Evolutionary conservation across 2,329 filamentous ascomycete genomes (phyloP).

Genomic region (Xylaria sp.): DNA sequence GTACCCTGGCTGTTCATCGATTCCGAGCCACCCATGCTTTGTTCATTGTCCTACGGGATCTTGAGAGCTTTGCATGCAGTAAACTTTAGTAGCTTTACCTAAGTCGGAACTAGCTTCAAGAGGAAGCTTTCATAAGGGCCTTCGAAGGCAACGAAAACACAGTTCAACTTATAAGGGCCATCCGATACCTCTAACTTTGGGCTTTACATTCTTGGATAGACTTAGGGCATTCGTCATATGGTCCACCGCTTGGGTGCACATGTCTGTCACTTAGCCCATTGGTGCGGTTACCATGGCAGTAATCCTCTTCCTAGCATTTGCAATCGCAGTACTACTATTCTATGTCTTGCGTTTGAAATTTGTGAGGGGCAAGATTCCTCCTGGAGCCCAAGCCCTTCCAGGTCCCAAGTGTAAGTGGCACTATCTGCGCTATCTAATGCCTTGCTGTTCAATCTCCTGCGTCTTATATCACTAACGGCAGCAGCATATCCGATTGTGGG

Average conservation of each 20-base stretch:
- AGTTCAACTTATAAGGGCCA: constrained; percentile 21
- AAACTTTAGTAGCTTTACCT: constrained; percentile 17
- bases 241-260: constrained; percentile 9
- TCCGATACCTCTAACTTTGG: constrained; percentile 6
- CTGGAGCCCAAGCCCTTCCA: constrained; percentile 44
- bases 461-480: constrained; percentile 31
- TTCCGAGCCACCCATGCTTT: constrained; percentile 13
- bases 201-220: background rate
- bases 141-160: background rate
- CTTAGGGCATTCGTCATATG: constrained; percentile 17
- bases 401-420: constrained; percentile 47
- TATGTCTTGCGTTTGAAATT: constrained; percentile 38
- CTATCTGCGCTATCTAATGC: background rate
- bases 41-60: background rate
- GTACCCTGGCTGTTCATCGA: constrained; percentile 8
- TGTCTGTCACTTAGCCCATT: constrained; percentile 13
- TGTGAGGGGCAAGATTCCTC: constrained; percentile 42
- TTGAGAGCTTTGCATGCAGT: constrained; percentile 22
- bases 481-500: constrained; percentile 58
- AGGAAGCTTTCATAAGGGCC: background rate
- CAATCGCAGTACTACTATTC: constrained; percentile 35
- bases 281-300: constrained; percentile 39
- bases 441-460: background rate
- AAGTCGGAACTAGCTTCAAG: constrained; percentile 10
- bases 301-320: constrained; percentile 38